Percentiles rank a stretch among this genome's conserved stretches.
Evolutionary conservation across 208 protist genomes (phyloP).

Genomic region (Acanthamoeba healyi): DNA sequence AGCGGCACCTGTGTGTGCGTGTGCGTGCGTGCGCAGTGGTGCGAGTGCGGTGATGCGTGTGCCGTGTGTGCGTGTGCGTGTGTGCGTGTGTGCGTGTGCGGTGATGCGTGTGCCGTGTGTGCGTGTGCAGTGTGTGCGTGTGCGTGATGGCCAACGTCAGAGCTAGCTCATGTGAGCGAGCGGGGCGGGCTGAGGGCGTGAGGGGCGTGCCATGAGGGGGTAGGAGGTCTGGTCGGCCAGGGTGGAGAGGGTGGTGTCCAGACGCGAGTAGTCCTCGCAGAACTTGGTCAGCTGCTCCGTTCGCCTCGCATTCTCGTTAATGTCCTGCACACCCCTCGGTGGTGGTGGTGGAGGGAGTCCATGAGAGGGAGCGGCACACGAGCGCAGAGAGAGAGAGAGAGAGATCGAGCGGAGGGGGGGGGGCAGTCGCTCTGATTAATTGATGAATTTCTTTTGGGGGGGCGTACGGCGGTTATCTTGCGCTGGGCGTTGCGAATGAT

Average conservation of each 20-base stretch:
- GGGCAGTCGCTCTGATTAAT: background rate
- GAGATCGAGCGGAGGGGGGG: too few species aligned
- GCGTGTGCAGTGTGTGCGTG: background rate
- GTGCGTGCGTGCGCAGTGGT: too few species aligned
- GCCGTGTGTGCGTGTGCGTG: too few species aligned
- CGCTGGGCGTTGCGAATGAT: conserved; percentile 56
- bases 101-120: too few species aligned
- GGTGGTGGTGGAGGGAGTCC: too few species aligned
- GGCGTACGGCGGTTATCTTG: conserved; percentile 14
- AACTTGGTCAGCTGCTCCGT: conserved; percentile 29
- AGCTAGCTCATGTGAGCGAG: background rate
- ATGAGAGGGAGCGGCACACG: background rate
- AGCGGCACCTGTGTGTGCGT: conserved; percentile 78
- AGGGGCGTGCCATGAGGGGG: conserved; percentile 29
- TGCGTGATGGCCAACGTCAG: too few species aligned
- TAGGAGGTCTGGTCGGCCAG: conserved; percentile 53
- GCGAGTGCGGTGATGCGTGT: too few species aligned
- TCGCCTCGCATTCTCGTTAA: background rate
- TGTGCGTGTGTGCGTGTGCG: too few species aligned
- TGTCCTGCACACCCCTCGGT: conserved; percentile 8
- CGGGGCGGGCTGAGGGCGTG: background rate
- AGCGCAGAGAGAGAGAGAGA: background rate
- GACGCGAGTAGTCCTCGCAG: conserved; percentile 11
- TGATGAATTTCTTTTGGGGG: background rate
- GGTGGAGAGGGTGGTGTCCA: conserved; percentile 43